Percentiles rank a stretch among this genome's conserved stretches.
Evolutionary conservation across 805 yeast species (phyloP).

Genomic region (Sugiyamaella marilandica): DNA sequence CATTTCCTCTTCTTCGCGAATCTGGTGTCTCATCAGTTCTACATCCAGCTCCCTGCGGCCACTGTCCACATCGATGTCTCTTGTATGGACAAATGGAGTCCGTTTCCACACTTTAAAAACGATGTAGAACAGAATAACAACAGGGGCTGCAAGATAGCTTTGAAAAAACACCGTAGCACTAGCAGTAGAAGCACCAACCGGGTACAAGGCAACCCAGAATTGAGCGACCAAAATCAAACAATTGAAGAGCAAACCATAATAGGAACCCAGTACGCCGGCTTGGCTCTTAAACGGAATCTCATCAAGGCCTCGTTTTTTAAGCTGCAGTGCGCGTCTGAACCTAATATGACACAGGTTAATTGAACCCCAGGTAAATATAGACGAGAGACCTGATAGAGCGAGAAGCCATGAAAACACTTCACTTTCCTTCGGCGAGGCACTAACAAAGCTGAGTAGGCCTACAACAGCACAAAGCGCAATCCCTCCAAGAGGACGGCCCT

Average conservation of each 20-base stretch:
- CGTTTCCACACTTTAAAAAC: conserved; percentile 45
- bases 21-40: conserved; percentile 48
- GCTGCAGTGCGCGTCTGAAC: conserved; percentile 54
- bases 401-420: conserved; percentile 63
- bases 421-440: conserved; percentile 46
- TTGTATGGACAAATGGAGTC: conserved; percentile 40
- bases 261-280: conserved; percentile 59
- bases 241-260: conserved; percentile 53
- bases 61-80: conserved; percentile 55
- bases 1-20: conserved; percentile 48
- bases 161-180: conserved; percentile 41
- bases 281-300: conserved; percentile 62
- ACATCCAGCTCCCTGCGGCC: conserved; percentile 58
- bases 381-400: conserved; percentile 65
- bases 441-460: conserved; percentile 57
- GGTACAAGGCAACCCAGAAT: conserved; percentile 73
- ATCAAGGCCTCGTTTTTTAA: conserved; percentile 53
- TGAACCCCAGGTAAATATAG: conserved; percentile 71
- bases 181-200: conserved; percentile 27
- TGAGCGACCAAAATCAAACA: conserved; percentile 52
- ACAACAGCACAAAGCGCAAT: conserved; percentile 43
- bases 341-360: conserved; percentile 62
- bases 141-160: conserved; percentile 45
- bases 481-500: conserved; percentile 75
- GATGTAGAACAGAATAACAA: conserved; percentile 40